Conservation (phyloP, 176 grass and related monocot genomes). For the Triticum dicoccoides region DNA sequence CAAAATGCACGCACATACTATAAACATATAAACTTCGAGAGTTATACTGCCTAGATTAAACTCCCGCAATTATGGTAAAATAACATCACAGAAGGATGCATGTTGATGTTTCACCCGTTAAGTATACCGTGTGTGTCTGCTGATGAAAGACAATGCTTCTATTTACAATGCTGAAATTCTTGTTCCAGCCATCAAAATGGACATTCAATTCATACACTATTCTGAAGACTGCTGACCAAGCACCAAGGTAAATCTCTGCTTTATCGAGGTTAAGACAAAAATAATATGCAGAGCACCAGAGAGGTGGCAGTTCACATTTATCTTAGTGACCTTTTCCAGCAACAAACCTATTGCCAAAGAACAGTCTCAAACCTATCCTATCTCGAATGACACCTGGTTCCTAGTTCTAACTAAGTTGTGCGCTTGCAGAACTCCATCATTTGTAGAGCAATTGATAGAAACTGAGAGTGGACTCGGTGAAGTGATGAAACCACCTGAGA, state of each 20-base stretch:
- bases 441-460: constrained; percentile 73
- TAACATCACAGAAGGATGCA: background rate
- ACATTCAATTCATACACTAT: constrained; percentile 82
- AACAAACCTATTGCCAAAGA: background rate
- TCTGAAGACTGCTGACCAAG: constrained; percentile 88
- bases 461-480: constrained; percentile 65
- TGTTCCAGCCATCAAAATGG: constrained; percentile 94
- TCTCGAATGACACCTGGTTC: background rate
- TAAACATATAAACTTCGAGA: background rate
- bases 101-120: background rate
- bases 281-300: background rate
- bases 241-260: constrained; percentile 65
- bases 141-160: constrained; percentile 9
- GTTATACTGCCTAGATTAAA: background rate
- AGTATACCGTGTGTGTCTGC: background rate
- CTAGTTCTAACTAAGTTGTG: background rate
- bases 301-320: background rate
- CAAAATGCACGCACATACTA: background rate
- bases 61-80: background rate
- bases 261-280: background rate
- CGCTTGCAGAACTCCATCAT: constrained; percentile 83
- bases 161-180: constrained; percentile 20
- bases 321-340: background rate
- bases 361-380: background rate
- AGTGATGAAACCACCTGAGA: constrained; percentile 84